A percentile compares a stretch with the other conserved stretches of the same genome.
Conservation (phyloP, 1,139 yeast genomes). For the Meyerozyma athensensis region DNA sequence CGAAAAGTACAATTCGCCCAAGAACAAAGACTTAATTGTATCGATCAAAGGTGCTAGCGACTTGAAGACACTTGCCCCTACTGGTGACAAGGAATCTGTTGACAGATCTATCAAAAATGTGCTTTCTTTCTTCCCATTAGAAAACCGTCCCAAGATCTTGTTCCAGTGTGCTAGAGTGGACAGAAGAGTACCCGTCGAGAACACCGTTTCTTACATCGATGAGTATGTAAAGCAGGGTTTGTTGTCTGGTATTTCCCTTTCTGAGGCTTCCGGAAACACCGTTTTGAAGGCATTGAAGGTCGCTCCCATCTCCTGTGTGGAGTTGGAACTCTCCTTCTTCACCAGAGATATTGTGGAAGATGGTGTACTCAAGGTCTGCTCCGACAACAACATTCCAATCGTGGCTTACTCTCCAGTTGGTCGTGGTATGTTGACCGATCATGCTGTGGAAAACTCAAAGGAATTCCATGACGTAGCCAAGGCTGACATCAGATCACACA, state of each 20-base stretch:
- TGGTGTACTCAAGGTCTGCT: constrained; percentile 56
- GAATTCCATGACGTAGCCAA: constrained; percentile 35
- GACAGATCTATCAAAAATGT: constrained; percentile 47
- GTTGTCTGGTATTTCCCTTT: constrained; percentile 67
- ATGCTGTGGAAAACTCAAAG: constrained; percentile 34
- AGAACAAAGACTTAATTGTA: constrained; percentile 42
- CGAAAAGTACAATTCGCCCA: constrained; percentile 51
- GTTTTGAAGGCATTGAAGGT: constrained; percentile 49
- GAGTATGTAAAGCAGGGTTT: constrained; percentile 51
- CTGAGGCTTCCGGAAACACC: constrained; percentile 63
- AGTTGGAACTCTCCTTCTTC: constrained; percentile 69
- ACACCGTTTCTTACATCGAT: constrained; percentile 46
- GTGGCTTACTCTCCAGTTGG: constrained; percentile 81
- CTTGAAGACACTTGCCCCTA: constrained; percentile 33
- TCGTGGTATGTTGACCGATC: constrained; percentile 73
- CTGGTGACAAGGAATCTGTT: constrained; percentile 48
- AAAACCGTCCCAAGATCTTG: constrained; percentile 38
- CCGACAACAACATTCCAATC: constrained; percentile 50
- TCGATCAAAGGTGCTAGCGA: constrained; percentile 66
- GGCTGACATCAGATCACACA: constrained; percentile 51
- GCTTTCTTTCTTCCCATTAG: constrained; percentile 40
- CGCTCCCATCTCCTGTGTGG: constrained; percentile 60
- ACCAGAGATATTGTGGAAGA: constrained; percentile 54
- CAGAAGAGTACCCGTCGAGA: constrained; percentile 39
- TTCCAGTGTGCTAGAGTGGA: constrained; percentile 73